These are phyloP conservation scores for Morella rubra DNA, from an alignment of 306 rosid genomes.

Conservation along the genomic window DNA sequence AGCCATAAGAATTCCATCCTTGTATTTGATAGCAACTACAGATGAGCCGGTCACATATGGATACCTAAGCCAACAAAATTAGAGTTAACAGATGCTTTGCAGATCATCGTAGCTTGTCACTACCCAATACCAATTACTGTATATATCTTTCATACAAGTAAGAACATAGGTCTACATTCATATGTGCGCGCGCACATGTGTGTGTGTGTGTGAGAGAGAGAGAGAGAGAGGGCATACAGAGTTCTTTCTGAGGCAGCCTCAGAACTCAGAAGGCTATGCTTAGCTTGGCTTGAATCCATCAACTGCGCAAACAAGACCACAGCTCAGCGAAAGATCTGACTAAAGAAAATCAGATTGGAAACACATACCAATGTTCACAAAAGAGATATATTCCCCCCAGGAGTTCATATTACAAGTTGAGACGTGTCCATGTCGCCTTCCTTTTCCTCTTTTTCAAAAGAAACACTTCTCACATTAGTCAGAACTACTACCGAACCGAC, in stretches of 20 bases:
- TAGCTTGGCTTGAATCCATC: constrained; percentile 35
- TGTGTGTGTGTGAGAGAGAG: too few relatives aligned
- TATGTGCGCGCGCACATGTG: neutral
- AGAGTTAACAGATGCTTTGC: neutral
- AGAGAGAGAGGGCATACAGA: constrained; percentile 38
- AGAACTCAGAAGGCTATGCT: constrained; percentile 16
- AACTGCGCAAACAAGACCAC: constrained; percentile 12
- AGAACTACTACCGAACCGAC: too few relatives aligned
- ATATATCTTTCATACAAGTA: too few relatives aligned
- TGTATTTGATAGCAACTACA: constrained; percentile 86
- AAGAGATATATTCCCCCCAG: too few relatives aligned
- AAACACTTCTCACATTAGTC: too few relatives aligned
- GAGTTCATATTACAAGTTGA: too few relatives aligned
- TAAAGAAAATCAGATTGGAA: too few relatives aligned
- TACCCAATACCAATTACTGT: too few relatives aligned
- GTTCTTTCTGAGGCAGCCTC: constrained; percentile 62
- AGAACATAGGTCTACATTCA: too few relatives aligned
- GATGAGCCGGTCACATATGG: constrained; percentile 95
- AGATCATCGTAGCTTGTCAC: neutral
- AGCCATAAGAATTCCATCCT: constrained; percentile 93
- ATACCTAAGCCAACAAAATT: constrained; percentile 43
- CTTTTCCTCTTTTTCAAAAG: too few relatives aligned
- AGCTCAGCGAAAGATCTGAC: neutral
- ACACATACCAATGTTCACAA: too few relatives aligned
- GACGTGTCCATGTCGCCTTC: too few relatives aligned